A percentile compares a stretch with the other conserved stretches of the same genome.
Conservation (phyloP, 2,329 filamentous ascomycete genomes). For the Beauveria australis region DNA sequence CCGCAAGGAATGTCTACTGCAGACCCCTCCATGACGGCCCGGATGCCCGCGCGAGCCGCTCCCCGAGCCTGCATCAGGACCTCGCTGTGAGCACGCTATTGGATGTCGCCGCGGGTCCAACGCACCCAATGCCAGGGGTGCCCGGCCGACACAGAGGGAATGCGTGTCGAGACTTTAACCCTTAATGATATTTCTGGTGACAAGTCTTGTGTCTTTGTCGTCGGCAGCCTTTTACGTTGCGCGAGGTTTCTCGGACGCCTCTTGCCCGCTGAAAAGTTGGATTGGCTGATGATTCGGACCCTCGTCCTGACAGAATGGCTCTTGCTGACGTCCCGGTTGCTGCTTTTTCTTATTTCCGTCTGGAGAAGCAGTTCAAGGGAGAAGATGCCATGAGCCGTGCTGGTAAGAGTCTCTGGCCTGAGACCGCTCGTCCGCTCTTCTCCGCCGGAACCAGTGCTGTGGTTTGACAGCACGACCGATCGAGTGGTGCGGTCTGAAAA, state of each 20-base stretch:
- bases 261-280: conserved; percentile 44
- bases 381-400: conserved; percentile 63
- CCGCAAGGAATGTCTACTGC: conserved; percentile 54
- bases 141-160: conserved; percentile 45
- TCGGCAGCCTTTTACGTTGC: conserved; percentile 54
- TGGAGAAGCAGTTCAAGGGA: conserved; percentile 37
- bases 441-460: conserved; percentile 55
- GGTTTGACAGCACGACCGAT: conserved; percentile 28
- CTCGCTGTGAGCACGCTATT: conserved; percentile 38
- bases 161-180: conserved; percentile 86
- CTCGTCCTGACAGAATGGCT: conserved; percentile 25
- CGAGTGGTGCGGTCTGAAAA: conserved; percentile 16
- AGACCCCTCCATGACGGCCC: conserved; percentile 32
- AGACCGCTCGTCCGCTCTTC: conserved; percentile 67
- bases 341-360: conserved; percentile 10
- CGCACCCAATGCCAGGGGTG: conserved; percentile 28
- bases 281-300: conserved; percentile 32
- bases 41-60: conserved; percentile 40
- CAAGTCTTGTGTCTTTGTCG: conserved; percentile 56
- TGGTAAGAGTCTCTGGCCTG: conserved; percentile 65
- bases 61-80: conserved; percentile 54
- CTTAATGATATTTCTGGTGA: conserved; percentile 66
- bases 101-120: conserved; percentile 28
- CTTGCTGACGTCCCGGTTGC: conserved; percentile 42
- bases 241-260: conserved; percentile 21